Percentiles rank a stretch among this genome's conserved stretches.
phyloP scores from a whole-genome alignment of 2,329 filamentous ascomycete genomes.

The Fusarium nisikadoi region DNA sequence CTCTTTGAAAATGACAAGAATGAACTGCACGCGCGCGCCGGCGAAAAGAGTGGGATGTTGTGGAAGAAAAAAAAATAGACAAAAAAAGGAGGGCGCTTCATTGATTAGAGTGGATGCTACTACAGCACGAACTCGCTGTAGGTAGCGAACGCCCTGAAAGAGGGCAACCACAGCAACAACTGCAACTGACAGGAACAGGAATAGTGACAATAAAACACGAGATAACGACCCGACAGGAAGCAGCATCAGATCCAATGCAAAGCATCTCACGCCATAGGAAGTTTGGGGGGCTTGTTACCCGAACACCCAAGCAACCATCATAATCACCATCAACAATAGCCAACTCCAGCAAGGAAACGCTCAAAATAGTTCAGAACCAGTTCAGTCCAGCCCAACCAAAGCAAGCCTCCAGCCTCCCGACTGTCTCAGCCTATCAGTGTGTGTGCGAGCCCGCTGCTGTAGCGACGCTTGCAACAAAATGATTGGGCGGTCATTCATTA shows the following conservation, averaged over 20 bases:
- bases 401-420: constrained; percentile 13
- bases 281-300: constrained; percentile 1
- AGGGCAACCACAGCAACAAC: constrained; percentile 17
- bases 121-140: constrained; percentile 27
- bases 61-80: constrained; percentile 27
- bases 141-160: constrained; percentile 22
- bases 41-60: constrained; percentile 29
- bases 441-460: constrained; percentile 27
- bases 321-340: constrained; percentile 25
- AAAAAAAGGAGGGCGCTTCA: constrained; percentile 29
- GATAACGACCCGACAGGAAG: background rate
- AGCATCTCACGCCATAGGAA: constrained; percentile 11
- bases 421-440: constrained; percentile 32
- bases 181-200: constrained; percentile 18
- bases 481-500: constrained; percentile 19
- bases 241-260: background rate
- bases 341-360: constrained; percentile 9
- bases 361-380: constrained; percentile 23
- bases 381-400: constrained; percentile 2
- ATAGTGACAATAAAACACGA: constrained; percentile 8
- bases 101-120: constrained; percentile 30
- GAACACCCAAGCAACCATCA: constrained; percentile 25
- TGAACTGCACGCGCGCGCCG: constrained; percentile 13
- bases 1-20: background rate
- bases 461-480: constrained; percentile 20